These are phyloP conservation scores for Gamarada debralockiae DNA, from an alignment of 495 filamentous ascomycete species.

Conservation along the genomic window DNA sequence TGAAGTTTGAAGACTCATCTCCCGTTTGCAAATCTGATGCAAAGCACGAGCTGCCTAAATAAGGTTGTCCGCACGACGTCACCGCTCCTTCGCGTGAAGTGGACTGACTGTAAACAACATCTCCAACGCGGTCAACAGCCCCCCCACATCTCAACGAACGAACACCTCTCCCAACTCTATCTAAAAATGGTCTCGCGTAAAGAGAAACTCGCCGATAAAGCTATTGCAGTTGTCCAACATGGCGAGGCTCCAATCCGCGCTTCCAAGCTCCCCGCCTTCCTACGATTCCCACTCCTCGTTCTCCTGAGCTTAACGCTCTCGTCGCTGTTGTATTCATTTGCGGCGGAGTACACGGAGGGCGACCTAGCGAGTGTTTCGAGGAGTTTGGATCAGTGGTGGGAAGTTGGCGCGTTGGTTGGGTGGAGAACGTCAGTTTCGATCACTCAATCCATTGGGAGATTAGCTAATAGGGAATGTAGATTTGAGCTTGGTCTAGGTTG, in stretches of 20 bases:
- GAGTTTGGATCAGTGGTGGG: slow-evolving; percentile 53
- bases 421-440: slow-evolving; percentile 55
- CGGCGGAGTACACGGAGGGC: slow-evolving; percentile 42
- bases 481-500: slow-evolving; percentile 67
- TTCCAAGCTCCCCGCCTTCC: slow-evolving; percentile 44
- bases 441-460: not conserved
- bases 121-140: not conserved
- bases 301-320: slow-evolving; percentile 59
- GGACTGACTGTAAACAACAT: not conserved
- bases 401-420: slow-evolving; percentile 54
- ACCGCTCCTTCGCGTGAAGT: not conserved
- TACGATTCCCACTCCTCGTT: slow-evolving; percentile 61
- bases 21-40: no score
- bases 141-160: not conserved
- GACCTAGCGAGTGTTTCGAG: slow-evolving; percentile 62
- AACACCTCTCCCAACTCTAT: not conserved
- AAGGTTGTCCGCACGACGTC: not conserved
- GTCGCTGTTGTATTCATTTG: slow-evolving; percentile 50
- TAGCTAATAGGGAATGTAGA: slow-evolving; percentile 30
- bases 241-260: slow-evolving; percentile 15
- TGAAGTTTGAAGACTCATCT: no score
- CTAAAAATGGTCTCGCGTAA: slow-evolving; percentile 1
- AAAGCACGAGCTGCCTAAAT: not conserved
- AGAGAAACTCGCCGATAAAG: not conserved
- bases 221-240: slow-evolving; percentile 1